Base-by-base conservation (phyloP, 495 filamentous ascomycete genomes). In the Xylaria venustula region DNA sequence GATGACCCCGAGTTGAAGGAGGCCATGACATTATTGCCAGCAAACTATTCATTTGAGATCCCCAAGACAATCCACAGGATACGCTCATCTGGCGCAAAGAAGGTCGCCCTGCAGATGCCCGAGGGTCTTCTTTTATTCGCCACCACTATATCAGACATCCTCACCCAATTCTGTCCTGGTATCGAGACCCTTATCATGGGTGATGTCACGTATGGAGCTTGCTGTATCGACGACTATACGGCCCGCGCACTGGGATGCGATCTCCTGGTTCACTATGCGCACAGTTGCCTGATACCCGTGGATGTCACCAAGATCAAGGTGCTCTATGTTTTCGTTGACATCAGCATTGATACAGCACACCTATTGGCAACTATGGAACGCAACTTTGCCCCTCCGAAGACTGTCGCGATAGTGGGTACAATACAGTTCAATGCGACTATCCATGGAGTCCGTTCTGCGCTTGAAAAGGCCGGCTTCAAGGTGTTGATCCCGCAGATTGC, bases 361-460 rank as follows among this genome's bases (percentile, higher is more conserved):
- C 83, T 99, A 2, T 70, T 96, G 23, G 87, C 88, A 0, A 95
- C 93, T 0, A 72, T 99, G n/a, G 88, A 91, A 67, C 86, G 90
- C 25, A 98, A 97, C 71, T 96, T 98, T 69, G 76, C 85, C 7
- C 68, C 89, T 0, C 90, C 90, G 2, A 94, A 94, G 71, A 91
- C 87, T 0, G 85, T 99, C 46, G 94, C 95, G 4, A 83, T 96
- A 60, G 92, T 99, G 0, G 94, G 93, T 15, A 99, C 94, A 4
- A 99, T 99, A 60, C 94, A 99, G 67, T 99, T 99, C 81, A 99
- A 99, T 74, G 89, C 91, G 7, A 96, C 94, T 0, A 86, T 99
- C 26, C 94, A 99, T 73, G 88, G 87, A 15, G 82, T 93, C 9
- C 85, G 85, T 55, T 79, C 87, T 8, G 79, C 84, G 0, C 82